Percentiles rank a stretch among this genome's conserved stretches.
These are phyloP conservation scores for Leptographium lundbergii DNA, from an alignment of 2,329 filamentous ascomycete species.

Conservation along the genomic window DNA sequence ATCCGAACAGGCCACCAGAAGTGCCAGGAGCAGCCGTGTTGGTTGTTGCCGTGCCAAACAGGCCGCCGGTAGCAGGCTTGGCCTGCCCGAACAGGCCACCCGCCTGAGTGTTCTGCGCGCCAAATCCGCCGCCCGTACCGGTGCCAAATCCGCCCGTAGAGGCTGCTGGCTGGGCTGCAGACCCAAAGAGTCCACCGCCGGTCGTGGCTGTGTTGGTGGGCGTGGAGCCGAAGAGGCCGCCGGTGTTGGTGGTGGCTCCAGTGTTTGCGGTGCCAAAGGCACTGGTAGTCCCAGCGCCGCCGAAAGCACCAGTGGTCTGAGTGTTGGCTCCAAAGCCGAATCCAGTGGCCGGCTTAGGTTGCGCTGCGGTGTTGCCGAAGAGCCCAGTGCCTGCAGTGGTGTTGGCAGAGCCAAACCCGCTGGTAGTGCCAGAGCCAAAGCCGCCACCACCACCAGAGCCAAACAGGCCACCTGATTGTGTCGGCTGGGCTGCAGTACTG, in stretches of 20 bases:
- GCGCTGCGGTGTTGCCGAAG: slow-evolving; percentile 30
- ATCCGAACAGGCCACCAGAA: slow-evolving; percentile 7
- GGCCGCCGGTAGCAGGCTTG: slow-evolving; percentile 18
- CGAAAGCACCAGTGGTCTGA: slow-evolving; percentile 25
- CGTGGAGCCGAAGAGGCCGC: slow-evolving; percentile 24
- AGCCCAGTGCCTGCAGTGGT: slow-evolving; percentile 19
- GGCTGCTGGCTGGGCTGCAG: slow-evolving; percentile 13
- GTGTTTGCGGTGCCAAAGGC: slow-evolving; percentile 17
- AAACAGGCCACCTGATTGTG: slow-evolving; percentile 24
- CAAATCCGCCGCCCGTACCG: slow-evolving; percentile 15
- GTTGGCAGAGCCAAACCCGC: slow-evolving; percentile 10
- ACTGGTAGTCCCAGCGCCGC: slow-evolving; percentile 15
- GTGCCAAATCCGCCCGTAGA: not conserved
- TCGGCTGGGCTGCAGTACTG: slow-evolving; percentile 17
- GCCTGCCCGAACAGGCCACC: slow-evolving; percentile 17
- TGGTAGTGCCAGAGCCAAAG: slow-evolving; percentile 20
- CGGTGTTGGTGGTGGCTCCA: not conserved
- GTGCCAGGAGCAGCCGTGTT: slow-evolving; percentile 1
- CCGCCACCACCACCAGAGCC: slow-evolving; percentile 23
- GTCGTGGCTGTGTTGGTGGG: slow-evolving; percentile 7
- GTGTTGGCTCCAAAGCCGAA: slow-evolving; percentile 7
- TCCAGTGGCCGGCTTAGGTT: slow-evolving; percentile 5
- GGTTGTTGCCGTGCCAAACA: slow-evolving; percentile 4
- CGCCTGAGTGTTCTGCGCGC: slow-evolving; percentile 13
- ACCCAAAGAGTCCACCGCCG: slow-evolving; percentile 18